phyloP scores from a whole-genome alignment of 1,284 basidiomycete genomes.

The Trametes hirsuta region DNA sequence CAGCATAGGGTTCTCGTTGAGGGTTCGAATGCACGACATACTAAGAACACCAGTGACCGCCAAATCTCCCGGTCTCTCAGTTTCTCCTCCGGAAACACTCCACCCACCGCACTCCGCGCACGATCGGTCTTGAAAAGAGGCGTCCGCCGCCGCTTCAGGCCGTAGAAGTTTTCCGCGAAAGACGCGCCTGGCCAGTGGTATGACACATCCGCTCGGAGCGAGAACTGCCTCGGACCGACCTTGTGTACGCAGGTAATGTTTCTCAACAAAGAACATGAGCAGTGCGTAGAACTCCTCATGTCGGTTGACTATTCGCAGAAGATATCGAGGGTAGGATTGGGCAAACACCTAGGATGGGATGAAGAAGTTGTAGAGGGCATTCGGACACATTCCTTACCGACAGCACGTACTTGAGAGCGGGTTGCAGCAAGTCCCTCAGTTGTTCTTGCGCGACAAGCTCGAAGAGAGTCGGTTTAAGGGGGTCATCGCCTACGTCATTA shows the following conservation, averaged over 20 bases:
- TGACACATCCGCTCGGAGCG: neutral
- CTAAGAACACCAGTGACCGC: slow-evolving; percentile 79
- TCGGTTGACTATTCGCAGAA: slow-evolving; percentile 88
- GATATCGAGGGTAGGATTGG: slow-evolving; percentile 92
- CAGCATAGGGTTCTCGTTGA: neutral
- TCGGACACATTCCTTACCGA: slow-evolving; percentile 57
- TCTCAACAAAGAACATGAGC: slow-evolving; percentile 89
- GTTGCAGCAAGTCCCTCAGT: slow-evolving; percentile 89
- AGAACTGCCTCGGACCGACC: slow-evolving; percentile 50
- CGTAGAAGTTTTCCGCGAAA: slow-evolving; percentile 94
- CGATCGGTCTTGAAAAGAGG: slow-evolving; percentile 72
- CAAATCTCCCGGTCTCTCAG: slow-evolving; percentile 66
- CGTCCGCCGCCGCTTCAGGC: slow-evolving; percentile 76
- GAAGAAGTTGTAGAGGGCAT: neutral
- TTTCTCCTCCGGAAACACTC: slow-evolving; percentile 64
- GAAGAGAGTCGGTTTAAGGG: slow-evolving; percentile 88
- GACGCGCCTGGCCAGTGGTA: slow-evolving; percentile 64
- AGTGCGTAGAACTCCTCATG: slow-evolving; percentile 96
- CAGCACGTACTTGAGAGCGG: slow-evolving; percentile 93
- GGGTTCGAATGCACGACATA: slow-evolving; percentile 40
- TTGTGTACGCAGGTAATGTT: slow-evolving; percentile 85
- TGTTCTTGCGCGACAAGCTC: slow-evolving; percentile 97
- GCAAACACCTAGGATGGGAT: slow-evolving; percentile 78
- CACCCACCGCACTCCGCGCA: slow-evolving; percentile 67
- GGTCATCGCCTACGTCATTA: slow-evolving; percentile 71